Conservation (phyloP, 768 basidiomycete species). For the Lyophyllum shimeji region DNA sequence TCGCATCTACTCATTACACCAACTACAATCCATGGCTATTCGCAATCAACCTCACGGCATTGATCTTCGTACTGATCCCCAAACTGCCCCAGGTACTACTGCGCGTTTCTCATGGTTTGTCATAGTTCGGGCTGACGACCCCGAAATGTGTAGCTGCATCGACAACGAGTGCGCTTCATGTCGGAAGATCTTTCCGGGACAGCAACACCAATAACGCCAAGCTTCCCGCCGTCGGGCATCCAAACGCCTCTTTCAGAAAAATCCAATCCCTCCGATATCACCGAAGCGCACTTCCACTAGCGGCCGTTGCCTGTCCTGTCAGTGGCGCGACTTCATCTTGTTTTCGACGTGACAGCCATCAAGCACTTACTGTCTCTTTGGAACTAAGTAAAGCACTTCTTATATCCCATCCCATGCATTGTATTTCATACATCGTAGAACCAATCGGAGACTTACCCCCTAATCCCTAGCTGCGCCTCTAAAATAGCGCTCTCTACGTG, state of each 20-base stretch:
- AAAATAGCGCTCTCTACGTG: constrained; percentile 23
- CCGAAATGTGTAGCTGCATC: constrained; percentile 59
- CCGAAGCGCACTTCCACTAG: constrained; percentile 46
- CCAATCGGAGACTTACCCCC: constrained; percentile 20
- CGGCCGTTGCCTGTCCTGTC: background rate
- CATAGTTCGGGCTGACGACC: constrained; percentile 14
- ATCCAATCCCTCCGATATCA: constrained; percentile 35
- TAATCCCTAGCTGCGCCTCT: constrained; percentile 24
- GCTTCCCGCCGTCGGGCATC: constrained; percentile 54
- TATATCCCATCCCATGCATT: constrained; percentile 23
- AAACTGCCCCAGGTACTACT: constrained; percentile 87
- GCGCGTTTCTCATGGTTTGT: constrained; percentile 1
- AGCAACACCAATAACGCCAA: constrained; percentile 63
- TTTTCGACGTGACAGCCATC: constrained; percentile 2
- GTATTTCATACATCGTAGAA: constrained; percentile 31
- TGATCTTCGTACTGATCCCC: constrained; percentile 81
- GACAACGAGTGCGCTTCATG: constrained; percentile 80
- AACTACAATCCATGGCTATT: constrained; percentile 95
- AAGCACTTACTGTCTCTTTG: constrained; percentile 1
- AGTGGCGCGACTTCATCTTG: background rate
- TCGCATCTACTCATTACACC: constrained; percentile 97
- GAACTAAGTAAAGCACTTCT: constrained; percentile 9
- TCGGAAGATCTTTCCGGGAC: constrained; percentile 62
- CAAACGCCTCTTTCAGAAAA: constrained; percentile 37
- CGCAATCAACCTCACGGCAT: constrained; percentile 82